Evolutionary conservation across 495 filamentous ascomycete species (phyloP).

Genomic region (Astrothelium subdiscretum): DNA sequence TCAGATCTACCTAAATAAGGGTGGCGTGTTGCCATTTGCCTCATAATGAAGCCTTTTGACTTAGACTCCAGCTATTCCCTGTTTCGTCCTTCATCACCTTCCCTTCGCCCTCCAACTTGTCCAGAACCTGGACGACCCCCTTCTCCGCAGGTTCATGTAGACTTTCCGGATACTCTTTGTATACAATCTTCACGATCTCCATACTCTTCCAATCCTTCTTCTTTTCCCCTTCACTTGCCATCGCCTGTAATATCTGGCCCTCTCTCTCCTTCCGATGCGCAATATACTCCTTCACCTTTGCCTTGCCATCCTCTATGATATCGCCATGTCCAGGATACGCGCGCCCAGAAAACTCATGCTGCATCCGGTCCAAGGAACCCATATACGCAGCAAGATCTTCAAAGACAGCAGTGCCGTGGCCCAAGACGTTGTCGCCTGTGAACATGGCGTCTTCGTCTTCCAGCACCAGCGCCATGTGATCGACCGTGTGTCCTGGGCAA

Average conservation of each 20-base stretch:
- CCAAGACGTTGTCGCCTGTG: slow-evolving; percentile 89
- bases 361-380: slow-evolving; percentile 60
- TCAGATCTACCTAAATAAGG: no score
- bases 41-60: slow-evolving; percentile 17
- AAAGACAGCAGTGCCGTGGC: slow-evolving; percentile 87
- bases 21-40: background rate
- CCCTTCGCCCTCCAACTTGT: slow-evolving; percentile 28
- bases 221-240: slow-evolving; percentile 36
- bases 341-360: slow-evolving; percentile 46
- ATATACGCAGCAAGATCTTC: slow-evolving; percentile 70
- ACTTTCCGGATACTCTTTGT: slow-evolving; percentile 61
- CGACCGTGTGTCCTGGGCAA: slow-evolving; percentile 75
- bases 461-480: slow-evolving; percentile 57
- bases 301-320: slow-evolving; percentile 53
- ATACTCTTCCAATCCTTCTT: slow-evolving; percentile 50
- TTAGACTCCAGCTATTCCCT: slow-evolving; percentile 18
- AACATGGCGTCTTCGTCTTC: slow-evolving; percentile 78
- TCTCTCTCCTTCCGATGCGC: slow-evolving; percentile 68
- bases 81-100: slow-evolving; percentile 21
- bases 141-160: slow-evolving; percentile 50
- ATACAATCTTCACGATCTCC: slow-evolving; percentile 78
- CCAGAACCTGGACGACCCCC: slow-evolving; percentile 29
- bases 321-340: slow-evolving; percentile 84
- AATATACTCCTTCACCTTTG: slow-evolving; percentile 70
- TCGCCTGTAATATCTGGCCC: slow-evolving; percentile 60